phyloP scores from a whole-genome alignment of 2,329 filamentous ascomycete genomes.

The Dothidotthia symphoricarpi region DNA sequence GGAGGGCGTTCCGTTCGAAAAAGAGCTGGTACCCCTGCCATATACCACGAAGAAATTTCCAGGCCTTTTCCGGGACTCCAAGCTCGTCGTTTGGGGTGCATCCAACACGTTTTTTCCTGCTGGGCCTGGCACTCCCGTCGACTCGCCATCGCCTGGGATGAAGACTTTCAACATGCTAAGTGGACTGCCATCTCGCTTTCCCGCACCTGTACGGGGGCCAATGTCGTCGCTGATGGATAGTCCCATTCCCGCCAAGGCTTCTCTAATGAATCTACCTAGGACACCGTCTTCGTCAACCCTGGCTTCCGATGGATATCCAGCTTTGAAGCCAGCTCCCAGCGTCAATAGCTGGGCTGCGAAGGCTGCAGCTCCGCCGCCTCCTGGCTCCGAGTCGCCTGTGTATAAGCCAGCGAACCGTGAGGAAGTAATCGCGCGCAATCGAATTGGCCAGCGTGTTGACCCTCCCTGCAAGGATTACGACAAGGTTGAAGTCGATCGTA shows the following conservation, averaged over 20 bases:
- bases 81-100: conserved; percentile 36
- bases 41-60: conserved; percentile 54
- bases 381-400: conserved; percentile 14
- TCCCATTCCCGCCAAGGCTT: conserved; percentile 11
- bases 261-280: conserved; percentile 14
- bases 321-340: conserved; percentile 8
- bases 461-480: conserved; percentile 50
- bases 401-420: conserved; percentile 30
- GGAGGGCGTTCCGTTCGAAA: conserved; percentile 57
- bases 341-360: conserved; percentile 35
- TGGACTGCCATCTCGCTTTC: conserved; percentile 29
- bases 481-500: conserved; percentile 56
- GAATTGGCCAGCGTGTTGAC: conserved; percentile 60
- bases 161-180: conserved; percentile 21
- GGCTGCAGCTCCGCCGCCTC: conserved; percentile 37
- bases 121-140: conserved; percentile 1
- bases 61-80: conserved; percentile 54
- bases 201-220: conserved; percentile 12
- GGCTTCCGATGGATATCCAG: conserved; percentile 19
- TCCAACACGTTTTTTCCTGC: conserved; percentile 2
- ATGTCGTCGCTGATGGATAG: conserved; percentile 17
- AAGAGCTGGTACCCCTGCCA: conserved; percentile 51
- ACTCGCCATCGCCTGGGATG: conserved; percentile 2
- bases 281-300: conserved; percentile 34
- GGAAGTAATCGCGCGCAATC: conserved; percentile 55